Evolutionary conservation across 2,329 filamentous ascomycete genomes (phyloP), one percentile per base, ranked within the genome.

Genomic region (Alternaria arborescens): DNA sequence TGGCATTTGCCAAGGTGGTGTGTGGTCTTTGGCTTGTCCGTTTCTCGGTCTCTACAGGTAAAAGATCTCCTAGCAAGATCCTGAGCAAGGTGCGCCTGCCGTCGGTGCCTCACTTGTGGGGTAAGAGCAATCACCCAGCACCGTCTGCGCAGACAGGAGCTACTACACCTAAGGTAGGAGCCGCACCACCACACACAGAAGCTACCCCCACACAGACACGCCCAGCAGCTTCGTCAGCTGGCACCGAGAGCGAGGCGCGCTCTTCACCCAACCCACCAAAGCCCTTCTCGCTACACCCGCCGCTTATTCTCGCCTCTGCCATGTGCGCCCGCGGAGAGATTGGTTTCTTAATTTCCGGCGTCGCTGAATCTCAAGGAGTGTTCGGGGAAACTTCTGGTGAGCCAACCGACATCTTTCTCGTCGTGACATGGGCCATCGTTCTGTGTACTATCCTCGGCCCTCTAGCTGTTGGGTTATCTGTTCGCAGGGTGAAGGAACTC

Each of bases 291-390:
- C 78, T 91, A 1, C 89, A 92, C 62, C 90, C 91, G 0, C 84
- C 88, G 0, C 82, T 85, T 0, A 87, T 94, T 3, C 78, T 94
- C 0, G 88, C 88, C 0, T 81, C 85, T 18, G 87, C 87, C 3
- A 94, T 94, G 91, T 86, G 90, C 0, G 87, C 91, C 0, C 83
- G 91, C n/a, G 91, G 91, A 0, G 91, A 95, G 73, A 92, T 94
- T 34, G 91, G 91, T 0, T 93, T 93, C 62, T 76, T 94, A 43
- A 92, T 95, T 62, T 88, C 89, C 1, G 87, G 89, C 0, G 76
- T 93, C 0, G 89, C 89, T 0, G 84, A 91, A 68, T 83, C 78
- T 5, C 78, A 81, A 14, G 82, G 83, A 0, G 79, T 86, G 11
- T 86, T 86, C 60, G 46, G 59, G 12, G 26, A 48, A 8, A 59